Evolutionary conservation across 2,329 filamentous ascomycete genomes (phyloP).

Genomic region (Pestalotiopsis sp.): DNA sequence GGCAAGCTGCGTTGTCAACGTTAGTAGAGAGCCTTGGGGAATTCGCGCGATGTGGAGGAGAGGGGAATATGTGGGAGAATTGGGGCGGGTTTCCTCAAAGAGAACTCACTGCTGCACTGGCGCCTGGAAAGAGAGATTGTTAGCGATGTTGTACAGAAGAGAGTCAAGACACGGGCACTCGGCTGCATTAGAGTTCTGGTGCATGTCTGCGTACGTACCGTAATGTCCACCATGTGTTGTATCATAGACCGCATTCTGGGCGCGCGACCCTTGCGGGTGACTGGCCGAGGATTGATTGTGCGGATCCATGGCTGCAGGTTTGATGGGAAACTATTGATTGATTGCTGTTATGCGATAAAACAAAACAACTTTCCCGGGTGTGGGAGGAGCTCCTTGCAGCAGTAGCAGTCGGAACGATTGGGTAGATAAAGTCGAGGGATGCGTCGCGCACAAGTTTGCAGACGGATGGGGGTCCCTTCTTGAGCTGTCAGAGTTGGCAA

Average conservation of each 20-base stretch:
- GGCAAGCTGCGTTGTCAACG: conserved; percentile 66
- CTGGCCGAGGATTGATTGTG: conserved; percentile 54
- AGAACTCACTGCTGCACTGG: conserved; percentile 48
- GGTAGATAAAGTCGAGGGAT: not conserved
- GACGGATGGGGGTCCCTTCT: not conserved
- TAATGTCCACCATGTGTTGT: conserved; percentile 76
- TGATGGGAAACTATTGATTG: conserved; percentile 4
- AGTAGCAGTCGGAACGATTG: not conserved
- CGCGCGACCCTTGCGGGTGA: conserved; percentile 53
- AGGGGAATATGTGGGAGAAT: conserved; percentile 7
- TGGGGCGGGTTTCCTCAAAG: not conserved
- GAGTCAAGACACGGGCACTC: conserved; percentile 16
- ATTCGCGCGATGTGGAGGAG: conserved; percentile 11
- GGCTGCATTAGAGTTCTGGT: conserved; percentile 6
- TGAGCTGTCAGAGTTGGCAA: not conserved
- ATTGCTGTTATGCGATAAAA: not conserved
- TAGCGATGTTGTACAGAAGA: conserved; percentile 33
- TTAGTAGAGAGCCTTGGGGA: conserved; percentile 18
- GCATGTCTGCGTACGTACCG: conserved; percentile 51
- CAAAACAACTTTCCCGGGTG: not conserved
- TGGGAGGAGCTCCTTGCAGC: not conserved
- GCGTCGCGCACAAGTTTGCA: not conserved
- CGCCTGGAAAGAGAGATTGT: conserved; percentile 40
- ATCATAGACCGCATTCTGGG: conserved; percentile 60
- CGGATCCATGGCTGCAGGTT: conserved; percentile 51